These are phyloP conservation scores for Pythium brachiatum DNA, from an alignment of 352 stramenopile species.

Conservation along the genomic window DNA sequence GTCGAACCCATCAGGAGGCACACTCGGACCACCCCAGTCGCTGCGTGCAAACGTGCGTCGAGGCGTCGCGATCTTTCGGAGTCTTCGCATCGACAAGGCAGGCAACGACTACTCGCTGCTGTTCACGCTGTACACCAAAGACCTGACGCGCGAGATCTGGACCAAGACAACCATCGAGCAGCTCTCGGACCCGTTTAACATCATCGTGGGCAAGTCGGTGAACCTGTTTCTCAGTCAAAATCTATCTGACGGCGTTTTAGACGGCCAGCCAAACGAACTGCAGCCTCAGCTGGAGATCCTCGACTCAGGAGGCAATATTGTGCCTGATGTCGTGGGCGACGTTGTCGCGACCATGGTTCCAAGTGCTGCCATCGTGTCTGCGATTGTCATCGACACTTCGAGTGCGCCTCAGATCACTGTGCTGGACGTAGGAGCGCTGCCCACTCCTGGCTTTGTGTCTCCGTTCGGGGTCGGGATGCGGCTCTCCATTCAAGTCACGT, in stretches of 20 bases:
- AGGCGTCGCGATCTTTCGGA: constrained; percentile 66
- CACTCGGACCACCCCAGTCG: constrained; percentile 39
- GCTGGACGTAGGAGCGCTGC: constrained; percentile 38
- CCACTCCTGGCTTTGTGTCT: constrained; percentile 38
- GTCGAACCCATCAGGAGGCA: constrained; percentile 65
- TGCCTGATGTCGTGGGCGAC: constrained; percentile 41
- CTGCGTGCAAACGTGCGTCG: constrained; percentile 40
- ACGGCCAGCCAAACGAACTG: constrained; percentile 70
- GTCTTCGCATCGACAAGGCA: constrained; percentile 70
- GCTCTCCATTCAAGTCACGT: constrained; percentile 62
- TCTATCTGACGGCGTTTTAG: constrained; percentile 63
- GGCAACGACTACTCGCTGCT: constrained; percentile 71
- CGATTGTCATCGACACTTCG: constrained; percentile 65
- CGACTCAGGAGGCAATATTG: constrained; percentile 69
- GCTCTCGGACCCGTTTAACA: constrained; percentile 57
- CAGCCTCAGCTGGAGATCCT: constrained; percentile 64
- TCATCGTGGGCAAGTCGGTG: constrained; percentile 48
- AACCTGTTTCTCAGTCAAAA: constrained; percentile 46
- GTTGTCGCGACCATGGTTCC: constrained; percentile 57
- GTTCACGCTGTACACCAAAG: constrained; percentile 65
- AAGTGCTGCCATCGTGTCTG: constrained; percentile 55
- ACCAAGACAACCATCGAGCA: constrained; percentile 49
- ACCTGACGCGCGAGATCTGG: constrained; percentile 35
- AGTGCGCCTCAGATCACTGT: constrained; percentile 43
- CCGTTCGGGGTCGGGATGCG: constrained; percentile 67